Evolutionary conservation across 345 rosid genomes (phyloP), one percentile per base, ranked within the genome.

Genomic region (Reutealis trisperma): DNA sequence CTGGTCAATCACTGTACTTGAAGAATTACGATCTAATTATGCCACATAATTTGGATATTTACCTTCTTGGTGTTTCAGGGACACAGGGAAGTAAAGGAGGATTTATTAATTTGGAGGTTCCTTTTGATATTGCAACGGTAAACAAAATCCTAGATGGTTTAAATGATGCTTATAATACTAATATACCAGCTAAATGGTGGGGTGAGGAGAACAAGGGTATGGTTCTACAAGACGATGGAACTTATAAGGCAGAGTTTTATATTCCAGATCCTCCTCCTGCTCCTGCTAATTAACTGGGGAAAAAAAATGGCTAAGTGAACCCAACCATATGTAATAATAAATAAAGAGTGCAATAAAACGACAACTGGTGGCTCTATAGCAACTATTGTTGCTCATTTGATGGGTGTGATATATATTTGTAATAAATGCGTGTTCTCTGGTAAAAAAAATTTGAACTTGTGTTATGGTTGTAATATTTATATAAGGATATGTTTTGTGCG

Each of bases 101-200:
- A 13, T 63, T 63, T 27, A 63, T 63, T 27, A 63, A 63, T 4
- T 63, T 63, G 2, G 42, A 63, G 5, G 8, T 12, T 63, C 21
- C 32, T 14, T 16, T 63, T 54, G 71, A 71, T 24, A 54, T 30
- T 30, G 2, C 67, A 8, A 21, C 64, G 0, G 14, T 80, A 54
- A 81, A 81, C 74, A 81, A 81, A 66, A 1, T 1, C 2, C 0
- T 0, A 4, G 73, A 81, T 66, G 70, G 16, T 41, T 60, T 81
- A 12, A 49, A 32, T 21, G 75, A 65, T 8, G 49, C 57, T 15
- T 1, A 54, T 54, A 54, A 54, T 7, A 30, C 32, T 14, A 27
- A 58, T 8, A 30, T 76, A 5, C 80, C 80, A 2, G 51, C 6
- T 21, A 5, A 34, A 6, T 81, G 80, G 80, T 71, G 74, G 80